Evolutionary conservation across 805 yeast species (phyloP).

Genomic region (Wickerhamomyces tratensis): DNA sequence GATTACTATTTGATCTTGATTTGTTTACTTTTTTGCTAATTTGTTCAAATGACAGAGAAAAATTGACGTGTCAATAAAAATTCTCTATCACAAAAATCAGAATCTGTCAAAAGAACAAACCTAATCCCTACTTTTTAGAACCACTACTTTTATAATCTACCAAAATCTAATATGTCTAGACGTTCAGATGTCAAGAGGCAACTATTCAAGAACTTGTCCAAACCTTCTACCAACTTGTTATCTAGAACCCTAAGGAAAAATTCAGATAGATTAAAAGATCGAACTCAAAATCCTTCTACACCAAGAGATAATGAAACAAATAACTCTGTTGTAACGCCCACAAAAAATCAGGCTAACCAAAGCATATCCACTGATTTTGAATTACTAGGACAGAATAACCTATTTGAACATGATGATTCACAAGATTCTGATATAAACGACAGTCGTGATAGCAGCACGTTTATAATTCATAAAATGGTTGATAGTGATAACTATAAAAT

Average conservation of each 20-base stretch:
- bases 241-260: slow-evolving; percentile 18
- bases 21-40: neutral
- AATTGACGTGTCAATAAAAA: neutral
- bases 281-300: neutral
- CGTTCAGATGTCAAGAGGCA: slow-evolving; percentile 13
- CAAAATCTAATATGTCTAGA: neutral
- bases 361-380: too few species aligned
- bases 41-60: neutral
- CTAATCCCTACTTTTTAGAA: too few species aligned
- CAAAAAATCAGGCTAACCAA: neutral
- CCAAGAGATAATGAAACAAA: neutral
- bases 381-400: too few species aligned
- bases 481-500: slow-evolving; percentile 16
- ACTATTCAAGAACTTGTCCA: slow-evolving; percentile 12
- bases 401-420: too few species aligned
- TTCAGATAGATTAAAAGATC: slow-evolving; percentile 12
- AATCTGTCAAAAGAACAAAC: too few species aligned
- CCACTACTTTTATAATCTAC: neutral
- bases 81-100: too few species aligned
- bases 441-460: neutral
- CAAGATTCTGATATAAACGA: too few species aligned
- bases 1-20: neutral
- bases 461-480: slow-evolving; percentile 18
- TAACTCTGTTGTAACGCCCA: neutral
- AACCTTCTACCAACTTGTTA: slow-evolving; percentile 12